Percentiles rank a stretch among this genome's conserved stretches.
Evolutionary conservation across 208 protist species (phyloP).

Genomic region (Trichomonas gallinae): DNA sequence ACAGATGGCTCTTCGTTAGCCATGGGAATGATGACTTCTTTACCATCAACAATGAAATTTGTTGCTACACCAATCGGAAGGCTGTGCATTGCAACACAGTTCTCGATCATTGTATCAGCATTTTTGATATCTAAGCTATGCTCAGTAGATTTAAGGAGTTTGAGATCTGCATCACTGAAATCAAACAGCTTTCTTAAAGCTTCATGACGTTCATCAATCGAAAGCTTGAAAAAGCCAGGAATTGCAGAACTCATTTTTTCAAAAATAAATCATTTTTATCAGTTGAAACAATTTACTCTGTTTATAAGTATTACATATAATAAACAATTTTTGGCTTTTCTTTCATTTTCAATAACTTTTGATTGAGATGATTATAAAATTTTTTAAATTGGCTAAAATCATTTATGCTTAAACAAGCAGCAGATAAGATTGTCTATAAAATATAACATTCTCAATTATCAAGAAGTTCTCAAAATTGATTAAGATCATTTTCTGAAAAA

Average conservation of each 20-base stretch:
- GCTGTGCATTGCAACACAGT: neutral
- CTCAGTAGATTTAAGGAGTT: neutral
- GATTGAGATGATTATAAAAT: too few relatives aligned
- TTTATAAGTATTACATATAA: too few relatives aligned
- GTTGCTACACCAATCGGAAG: neutral
- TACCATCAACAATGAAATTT: neutral
- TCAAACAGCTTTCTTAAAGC: neutral
- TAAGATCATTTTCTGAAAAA: too few relatives aligned
- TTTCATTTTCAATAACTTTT: too few relatives aligned
- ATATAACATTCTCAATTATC: too few relatives aligned
- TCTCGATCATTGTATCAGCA: constrained; percentile 11
- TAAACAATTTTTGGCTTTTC: too few relatives aligned
- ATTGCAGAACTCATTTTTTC: neutral
- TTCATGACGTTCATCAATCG: neutral
- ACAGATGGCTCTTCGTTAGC: constrained; percentile 19
- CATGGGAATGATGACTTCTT: neutral
- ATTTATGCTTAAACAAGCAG: too few relatives aligned
- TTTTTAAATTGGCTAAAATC: too few relatives aligned
- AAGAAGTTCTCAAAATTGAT: too few relatives aligned
- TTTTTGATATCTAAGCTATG: neutral
- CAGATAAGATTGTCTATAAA: too few relatives aligned
- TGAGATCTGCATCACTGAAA: neutral
- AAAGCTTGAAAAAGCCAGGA: neutral
- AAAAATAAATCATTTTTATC: neutral
- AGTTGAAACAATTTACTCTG: too few relatives aligned